Base-by-base conservation (phyloP, 2,329 filamentous ascomycete genomes). In the Akanthomyces uredinophilus region DNA sequence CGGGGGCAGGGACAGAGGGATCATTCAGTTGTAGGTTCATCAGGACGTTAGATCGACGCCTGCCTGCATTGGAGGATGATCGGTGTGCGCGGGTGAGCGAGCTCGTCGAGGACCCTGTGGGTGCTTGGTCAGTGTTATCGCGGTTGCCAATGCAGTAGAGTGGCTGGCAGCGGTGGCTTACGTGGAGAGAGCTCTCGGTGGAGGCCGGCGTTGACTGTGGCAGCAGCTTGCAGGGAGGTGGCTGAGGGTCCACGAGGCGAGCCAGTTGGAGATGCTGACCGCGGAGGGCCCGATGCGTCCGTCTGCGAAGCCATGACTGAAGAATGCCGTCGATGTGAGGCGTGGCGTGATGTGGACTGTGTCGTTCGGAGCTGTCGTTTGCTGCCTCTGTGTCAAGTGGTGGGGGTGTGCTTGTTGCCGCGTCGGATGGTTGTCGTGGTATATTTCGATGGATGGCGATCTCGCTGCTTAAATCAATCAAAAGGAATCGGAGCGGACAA, bases 11-110 rank as follows among this genome's bases (percentile, higher is more conserved):
- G 6, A 89, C 67, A 29, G 80, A 75, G 8, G 89, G 88, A 69
- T 92, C 88, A 74, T 91, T 91, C 64, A 89, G 79, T 66, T 88
- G 87, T 52, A 92, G 78, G 74, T 90, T 91, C 81, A 90, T 87
- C 68, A 90, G 79, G 50, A 91, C 83, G 61, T 85, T 83, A 22
- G 88, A 91, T 61, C 88, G 83, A 69, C 88, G 81, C 64, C 87
- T 83, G 64, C 82, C 81, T 22, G 77, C 68, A 54, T 79, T 77
- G 2, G 82, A 80, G 5, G 81, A 78, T 35, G 72, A 66, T 62
- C 75, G 74, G 64, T 76, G 75, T 60, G 77, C 76, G 20, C 76
- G 73, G 20, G 67, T 62, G 57, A 83, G 71, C 47, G 84, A 85
- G 71, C 78, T 79, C 67, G 75, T 83, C 5, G 85, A 84, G 2